A percentile compares a stretch with the other conserved stretches of the same genome.
Conservation (phyloP, 768 basidiomycete genomes). For the Psilocybe cubensis region DNA sequence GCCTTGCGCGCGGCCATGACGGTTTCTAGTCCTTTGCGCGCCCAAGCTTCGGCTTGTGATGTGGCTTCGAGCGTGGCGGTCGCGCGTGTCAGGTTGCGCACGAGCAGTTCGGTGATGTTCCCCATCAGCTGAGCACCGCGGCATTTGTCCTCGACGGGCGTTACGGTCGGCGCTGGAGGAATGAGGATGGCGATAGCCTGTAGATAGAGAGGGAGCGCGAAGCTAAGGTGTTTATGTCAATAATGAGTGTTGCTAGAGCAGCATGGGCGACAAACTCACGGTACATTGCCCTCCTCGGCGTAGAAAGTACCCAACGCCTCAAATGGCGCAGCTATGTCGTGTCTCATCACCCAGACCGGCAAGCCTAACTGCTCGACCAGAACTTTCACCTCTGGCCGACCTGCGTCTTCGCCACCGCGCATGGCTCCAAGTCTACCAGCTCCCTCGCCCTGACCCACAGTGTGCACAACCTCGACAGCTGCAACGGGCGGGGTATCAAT, state of each 20-base stretch:
- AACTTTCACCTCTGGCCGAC: constrained; percentile 25
- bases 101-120: constrained; percentile 46
- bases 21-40: constrained; percentile 45
- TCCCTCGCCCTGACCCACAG: not conserved
- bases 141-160: constrained; percentile 55
- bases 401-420: constrained; percentile 6
- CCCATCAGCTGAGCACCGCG: constrained; percentile 62
- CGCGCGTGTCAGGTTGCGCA: constrained; percentile 30
- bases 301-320: constrained; percentile 71
- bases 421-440: constrained; percentile 2
- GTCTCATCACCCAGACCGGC: constrained; percentile 61
- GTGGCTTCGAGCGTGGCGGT: constrained; percentile 33
- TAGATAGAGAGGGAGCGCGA: constrained; percentile 66
- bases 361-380: constrained; percentile 56
- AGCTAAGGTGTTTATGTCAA: constrained; percentile 37
- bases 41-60: constrained; percentile 64
- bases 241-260: not conserved
- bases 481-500: constrained; percentile 24
- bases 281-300: constrained; percentile 53
- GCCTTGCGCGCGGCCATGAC: constrained; percentile 30
- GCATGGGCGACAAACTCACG: constrained; percentile 40
- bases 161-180: constrained; percentile 42
- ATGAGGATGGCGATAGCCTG: constrained; percentile 67
- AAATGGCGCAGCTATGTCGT: constrained; percentile 68
- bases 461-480: constrained; percentile 4